Evolutionary conservation across 805 yeast species (phyloP).

Genomic region (Jamesozyma hellenica): DNA sequence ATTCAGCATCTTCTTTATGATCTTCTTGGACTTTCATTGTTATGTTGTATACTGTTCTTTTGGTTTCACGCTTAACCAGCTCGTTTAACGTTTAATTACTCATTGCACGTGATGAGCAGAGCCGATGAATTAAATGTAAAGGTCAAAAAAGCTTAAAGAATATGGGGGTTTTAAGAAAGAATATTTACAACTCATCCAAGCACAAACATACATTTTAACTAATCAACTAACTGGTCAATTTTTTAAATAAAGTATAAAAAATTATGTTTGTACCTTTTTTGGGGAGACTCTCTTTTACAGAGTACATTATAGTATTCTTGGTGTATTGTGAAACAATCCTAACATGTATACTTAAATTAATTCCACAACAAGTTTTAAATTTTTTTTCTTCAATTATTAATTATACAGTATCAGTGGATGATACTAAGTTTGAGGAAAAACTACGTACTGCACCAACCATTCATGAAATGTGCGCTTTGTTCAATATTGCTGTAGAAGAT

Average conservation of each 20-base stretch:
- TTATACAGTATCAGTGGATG: conserved; percentile 12
- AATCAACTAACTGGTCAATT: too few species aligned
- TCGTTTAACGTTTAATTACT: background rate
- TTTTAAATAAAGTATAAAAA: too few species aligned
- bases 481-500: conserved; percentile 64
- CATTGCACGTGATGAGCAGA: too few species aligned
- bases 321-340: conserved; percentile 42
- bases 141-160: too few species aligned
- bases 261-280: conserved; percentile 4
- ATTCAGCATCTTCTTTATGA: background rate
- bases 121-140: too few species aligned
- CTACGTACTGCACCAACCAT: conserved; percentile 38
- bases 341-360: conserved; percentile 35
- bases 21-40: too few species aligned
- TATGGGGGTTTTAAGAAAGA: too few species aligned
- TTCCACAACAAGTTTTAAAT: conserved; percentile 37
- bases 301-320: conserved; percentile 41
- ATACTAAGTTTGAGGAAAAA: conserved; percentile 13
- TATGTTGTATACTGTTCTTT: background rate
- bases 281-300: conserved; percentile 35
- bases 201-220: too few species aligned
- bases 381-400: conserved; percentile 27
- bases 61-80: background rate
- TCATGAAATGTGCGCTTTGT: conserved; percentile 54
- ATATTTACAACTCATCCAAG: too few species aligned